Conservation (phyloP, 2,329 filamentous ascomycete genomes). For the Colletotrichum gigasporum region DNA sequence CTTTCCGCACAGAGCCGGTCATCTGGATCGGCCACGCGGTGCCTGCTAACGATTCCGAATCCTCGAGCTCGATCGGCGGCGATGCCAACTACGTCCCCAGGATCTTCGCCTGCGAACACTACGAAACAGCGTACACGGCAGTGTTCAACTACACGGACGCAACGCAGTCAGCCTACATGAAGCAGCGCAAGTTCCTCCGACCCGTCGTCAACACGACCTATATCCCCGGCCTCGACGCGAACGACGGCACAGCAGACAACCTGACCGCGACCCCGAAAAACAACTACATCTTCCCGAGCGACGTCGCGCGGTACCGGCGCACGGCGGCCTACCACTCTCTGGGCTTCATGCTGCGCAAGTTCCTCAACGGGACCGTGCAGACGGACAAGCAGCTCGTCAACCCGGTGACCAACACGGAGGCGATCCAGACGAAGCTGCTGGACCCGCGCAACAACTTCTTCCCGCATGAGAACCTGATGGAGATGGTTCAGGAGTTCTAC, state of each 20-base stretch:
- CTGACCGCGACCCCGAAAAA: constrained; percentile 38
- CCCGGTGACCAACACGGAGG: constrained; percentile 41
- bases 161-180: constrained; percentile 38
- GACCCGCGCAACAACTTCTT: constrained; percentile 41
- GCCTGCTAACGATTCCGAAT: constrained; percentile 30
- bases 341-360: constrained; percentile 40
- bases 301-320: constrained; percentile 38
- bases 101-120: constrained; percentile 46
- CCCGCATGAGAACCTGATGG: constrained; percentile 36
- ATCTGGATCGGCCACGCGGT: constrained; percentile 45
- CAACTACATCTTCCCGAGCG: constrained; percentile 40
- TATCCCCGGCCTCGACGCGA: constrained; percentile 34
- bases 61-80: constrained; percentile 31
- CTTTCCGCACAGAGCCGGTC: constrained; percentile 45
- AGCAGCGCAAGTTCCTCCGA: constrained; percentile 32
- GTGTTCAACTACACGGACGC: constrained; percentile 40
- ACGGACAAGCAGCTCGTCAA: constrained; percentile 37
- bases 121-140: constrained; percentile 44
- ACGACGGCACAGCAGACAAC: constrained; percentile 45
- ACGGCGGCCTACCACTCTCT: constrained; percentile 44
- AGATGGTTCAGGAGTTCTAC: constrained; percentile 40
- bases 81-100: constrained; percentile 42
- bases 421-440: constrained; percentile 51
- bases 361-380: constrained; percentile 43
- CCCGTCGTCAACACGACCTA: constrained; percentile 44